phyloP scores from a whole-genome alignment of 768 basidiomycete genomes.

The Suillus clintonianus region DNA sequence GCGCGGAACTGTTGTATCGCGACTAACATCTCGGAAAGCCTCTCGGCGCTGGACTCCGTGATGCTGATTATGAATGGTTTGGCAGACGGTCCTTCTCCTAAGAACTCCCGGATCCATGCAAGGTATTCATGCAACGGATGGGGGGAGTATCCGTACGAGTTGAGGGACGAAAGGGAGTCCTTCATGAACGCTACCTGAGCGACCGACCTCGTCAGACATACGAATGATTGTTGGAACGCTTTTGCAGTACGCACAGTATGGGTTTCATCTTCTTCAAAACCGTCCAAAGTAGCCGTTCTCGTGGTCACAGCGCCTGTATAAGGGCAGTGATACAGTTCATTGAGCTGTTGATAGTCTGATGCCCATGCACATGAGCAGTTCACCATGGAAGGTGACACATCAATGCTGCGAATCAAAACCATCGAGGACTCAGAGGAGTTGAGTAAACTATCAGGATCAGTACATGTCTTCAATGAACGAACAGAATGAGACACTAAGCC shows the following conservation, averaged over 20 bases:
- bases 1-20: constrained; percentile 63
- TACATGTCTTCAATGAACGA: background rate
- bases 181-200: constrained; percentile 62
- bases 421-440: constrained; percentile 44
- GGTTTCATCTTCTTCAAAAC: constrained; percentile 64
- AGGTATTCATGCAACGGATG: constrained; percentile 69
- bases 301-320: constrained; percentile 82
- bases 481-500: background rate
- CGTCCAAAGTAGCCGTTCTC: constrained; percentile 69
- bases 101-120: constrained; percentile 54
- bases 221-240: background rate
- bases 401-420: constrained; percentile 58
- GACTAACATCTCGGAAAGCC: constrained; percentile 56
- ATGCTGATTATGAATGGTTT: constrained; percentile 83
- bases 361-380: constrained; percentile 87
- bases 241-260: constrained; percentile 53
- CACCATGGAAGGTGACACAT: constrained; percentile 64
- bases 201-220: constrained; percentile 1
- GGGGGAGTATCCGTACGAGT: constrained; percentile 89
- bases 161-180: constrained; percentile 60
- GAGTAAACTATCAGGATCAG: background rate
- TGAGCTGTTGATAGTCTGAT: constrained; percentile 63
- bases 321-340: constrained; percentile 62
- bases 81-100: constrained; percentile 37
- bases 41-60: constrained; percentile 57